Conservation (phyloP, 2,329 filamentous ascomycete species). For the Ceratocystiopsis sp. region DNA sequence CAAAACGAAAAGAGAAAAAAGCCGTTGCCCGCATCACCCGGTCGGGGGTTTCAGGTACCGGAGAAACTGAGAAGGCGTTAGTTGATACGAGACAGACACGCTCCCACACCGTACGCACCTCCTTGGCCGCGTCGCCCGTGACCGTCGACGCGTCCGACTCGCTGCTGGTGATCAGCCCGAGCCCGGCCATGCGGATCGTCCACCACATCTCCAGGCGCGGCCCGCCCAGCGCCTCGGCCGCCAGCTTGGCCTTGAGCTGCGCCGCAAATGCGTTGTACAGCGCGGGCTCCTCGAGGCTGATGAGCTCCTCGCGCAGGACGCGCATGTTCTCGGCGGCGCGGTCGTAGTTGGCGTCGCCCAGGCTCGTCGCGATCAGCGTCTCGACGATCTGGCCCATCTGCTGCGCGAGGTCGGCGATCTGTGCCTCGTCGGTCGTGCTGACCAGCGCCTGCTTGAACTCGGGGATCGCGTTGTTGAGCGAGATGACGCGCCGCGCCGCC, state of each 20-base stretch:
- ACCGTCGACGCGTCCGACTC: conserved; percentile 48
- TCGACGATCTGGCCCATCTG: conserved; percentile 62
- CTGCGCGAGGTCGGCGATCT: conserved; percentile 49
- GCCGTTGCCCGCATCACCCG: too few relatives aligned
- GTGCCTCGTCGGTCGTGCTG: conserved; percentile 38
- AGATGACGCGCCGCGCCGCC: conserved; percentile 19
- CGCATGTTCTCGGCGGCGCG: conserved; percentile 59
- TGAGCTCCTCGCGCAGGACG: conserved; percentile 62
- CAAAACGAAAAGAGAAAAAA: too few relatives aligned
- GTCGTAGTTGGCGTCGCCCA: conserved; percentile 59
- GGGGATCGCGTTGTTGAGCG: conserved; percentile 61
- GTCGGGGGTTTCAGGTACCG: too few relatives aligned
- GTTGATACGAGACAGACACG: too few relatives aligned
- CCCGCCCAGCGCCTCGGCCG: conserved; percentile 54
- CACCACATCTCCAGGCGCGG: conserved; percentile 75
- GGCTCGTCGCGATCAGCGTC: conserved; percentile 50
- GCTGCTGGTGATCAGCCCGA: conserved; percentile 56
- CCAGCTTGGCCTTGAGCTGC: conserved; percentile 53
- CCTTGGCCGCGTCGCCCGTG: conserved; percentile 45
- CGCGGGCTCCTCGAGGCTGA: conserved; percentile 55
- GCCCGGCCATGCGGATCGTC: conserved; percentile 43
- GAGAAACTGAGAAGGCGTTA: too few relatives aligned
- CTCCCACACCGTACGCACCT: conserved; percentile 26
- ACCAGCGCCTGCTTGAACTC: conserved; percentile 73
- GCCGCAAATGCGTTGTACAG: conserved; percentile 61